phyloP scores from a whole-genome alignment of 768 basidiomycete genomes.

The Lyophyllum decastes region DNA sequence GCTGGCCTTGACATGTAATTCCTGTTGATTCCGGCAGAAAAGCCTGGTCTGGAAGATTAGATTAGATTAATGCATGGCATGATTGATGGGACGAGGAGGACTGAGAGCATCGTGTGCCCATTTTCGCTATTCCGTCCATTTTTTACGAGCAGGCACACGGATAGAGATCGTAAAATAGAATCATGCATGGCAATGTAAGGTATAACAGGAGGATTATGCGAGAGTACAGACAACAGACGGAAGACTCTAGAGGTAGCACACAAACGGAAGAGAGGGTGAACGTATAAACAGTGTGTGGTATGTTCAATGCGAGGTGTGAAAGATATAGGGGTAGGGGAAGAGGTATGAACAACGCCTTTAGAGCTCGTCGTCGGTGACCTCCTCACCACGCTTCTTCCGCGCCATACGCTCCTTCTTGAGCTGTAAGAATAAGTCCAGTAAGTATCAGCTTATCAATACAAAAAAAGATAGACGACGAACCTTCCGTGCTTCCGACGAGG shows the following conservation, averaged over 20 bases:
- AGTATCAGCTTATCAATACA: neutral
- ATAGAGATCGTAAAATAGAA: conserved; percentile 10
- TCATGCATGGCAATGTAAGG: conserved; percentile 4
- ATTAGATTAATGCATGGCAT: conserved; percentile 2
- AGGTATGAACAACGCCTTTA: conserved; percentile 25
- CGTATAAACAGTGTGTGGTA: conserved; percentile 6
- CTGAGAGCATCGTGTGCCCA: too few species aligned
- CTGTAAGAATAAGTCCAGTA: conserved; percentile 20
- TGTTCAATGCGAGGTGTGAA: conserved; percentile 2
- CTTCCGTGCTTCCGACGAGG: conserved; percentile 82
- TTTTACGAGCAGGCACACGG: too few species aligned
- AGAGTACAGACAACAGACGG: conserved; percentile 17
- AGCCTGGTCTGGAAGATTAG: conserved; percentile 4
- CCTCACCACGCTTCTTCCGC: conserved; percentile 85
- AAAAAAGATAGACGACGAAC: conserved; percentile 28
- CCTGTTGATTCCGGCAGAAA: neutral
- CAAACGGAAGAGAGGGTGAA: conserved; percentile 11
- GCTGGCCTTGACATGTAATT: neutral
- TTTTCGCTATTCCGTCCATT: too few species aligned
- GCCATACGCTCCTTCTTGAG: conserved; percentile 97
- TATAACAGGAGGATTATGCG: conserved; percentile 16
- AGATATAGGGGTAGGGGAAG: neutral
- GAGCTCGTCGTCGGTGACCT: conserved; percentile 68
- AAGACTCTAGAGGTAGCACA: conserved; percentile 10
- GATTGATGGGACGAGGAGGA: neutral